Conservation (phyloP, 1,284 basidiomycete genomes). For the Jaminaea rosea region DNA sequence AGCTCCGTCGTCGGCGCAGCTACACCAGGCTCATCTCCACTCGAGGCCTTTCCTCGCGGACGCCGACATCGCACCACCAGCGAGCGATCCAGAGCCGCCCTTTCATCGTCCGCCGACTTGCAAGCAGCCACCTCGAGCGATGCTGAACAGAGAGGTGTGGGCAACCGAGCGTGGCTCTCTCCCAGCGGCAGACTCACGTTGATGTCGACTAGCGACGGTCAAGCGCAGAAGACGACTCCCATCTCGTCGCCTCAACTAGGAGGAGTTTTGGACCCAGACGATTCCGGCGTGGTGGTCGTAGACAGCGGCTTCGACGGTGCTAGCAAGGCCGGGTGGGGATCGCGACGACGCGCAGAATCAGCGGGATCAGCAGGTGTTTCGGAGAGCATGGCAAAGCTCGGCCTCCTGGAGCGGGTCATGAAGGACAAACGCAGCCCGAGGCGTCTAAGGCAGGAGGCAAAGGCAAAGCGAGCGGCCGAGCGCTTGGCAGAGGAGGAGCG, state of each 20-base stretch:
- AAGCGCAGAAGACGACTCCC: too few relatives aligned
- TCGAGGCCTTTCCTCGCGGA: too few relatives aligned
- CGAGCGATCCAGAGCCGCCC: too few relatives aligned
- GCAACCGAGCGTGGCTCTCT: background rate
- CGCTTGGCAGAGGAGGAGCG: slow-evolving; percentile 6
- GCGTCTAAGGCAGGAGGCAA: slow-evolving; percentile 31
- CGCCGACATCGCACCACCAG: too few relatives aligned
- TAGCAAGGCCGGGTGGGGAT: background rate
- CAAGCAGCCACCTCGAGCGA: background rate
- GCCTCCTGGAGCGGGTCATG: slow-evolving; percentile 42
- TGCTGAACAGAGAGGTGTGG: background rate
- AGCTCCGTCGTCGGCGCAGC: too few relatives aligned
- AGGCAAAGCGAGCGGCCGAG: slow-evolving; percentile 14
- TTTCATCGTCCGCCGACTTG: background rate
- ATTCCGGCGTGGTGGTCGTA: background rate
- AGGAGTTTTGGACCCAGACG: too few relatives aligned
- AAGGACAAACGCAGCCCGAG: slow-evolving; percentile 34
- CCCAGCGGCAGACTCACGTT: background rate
- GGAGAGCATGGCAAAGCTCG: slow-evolving; percentile 33
- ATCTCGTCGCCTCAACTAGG: too few relatives aligned
- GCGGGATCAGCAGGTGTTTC: slow-evolving; percentile 14
- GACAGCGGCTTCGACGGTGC: background rate
- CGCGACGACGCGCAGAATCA: background rate
- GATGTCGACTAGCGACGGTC: too few relatives aligned
- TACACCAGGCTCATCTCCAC: too few relatives aligned